phyloP scores from a whole-genome alignment of 306 rosid species.

The Gleditsia sinensis region DNA sequence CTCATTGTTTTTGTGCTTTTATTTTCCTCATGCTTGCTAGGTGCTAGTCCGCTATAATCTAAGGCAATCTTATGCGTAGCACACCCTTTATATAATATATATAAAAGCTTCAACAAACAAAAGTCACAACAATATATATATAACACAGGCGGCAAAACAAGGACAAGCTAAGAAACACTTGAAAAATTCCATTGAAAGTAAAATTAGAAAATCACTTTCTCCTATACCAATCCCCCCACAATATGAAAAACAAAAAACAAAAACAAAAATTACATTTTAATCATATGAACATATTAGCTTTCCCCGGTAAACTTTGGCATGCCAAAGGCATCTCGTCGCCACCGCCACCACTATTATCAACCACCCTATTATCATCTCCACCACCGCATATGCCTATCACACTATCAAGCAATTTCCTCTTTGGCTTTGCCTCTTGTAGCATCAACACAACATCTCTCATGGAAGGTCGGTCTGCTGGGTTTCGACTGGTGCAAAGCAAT shows the following conservation, averaged over 20 bases:
- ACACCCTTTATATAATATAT: slow-evolving; percentile 29
- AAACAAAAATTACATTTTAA: slow-evolving; percentile 7
- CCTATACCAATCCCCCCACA: slow-evolving; percentile 99
- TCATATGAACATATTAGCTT: slow-evolving; percentile 51
- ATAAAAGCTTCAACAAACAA: slow-evolving; percentile 35
- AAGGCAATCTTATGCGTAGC: background rate
- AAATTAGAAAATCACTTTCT: slow-evolving; percentile 47
- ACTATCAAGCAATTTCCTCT: slow-evolving; percentile 55
- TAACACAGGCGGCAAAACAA: slow-evolving; percentile 23
- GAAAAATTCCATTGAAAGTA: slow-evolving; percentile 52
- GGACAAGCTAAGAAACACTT: slow-evolving; percentile 35
- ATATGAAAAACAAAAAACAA: slow-evolving; percentile 39
- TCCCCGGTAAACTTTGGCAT: slow-evolving; percentile 49
- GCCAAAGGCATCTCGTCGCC: slow-evolving; percentile 53
- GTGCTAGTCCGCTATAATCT: background rate
- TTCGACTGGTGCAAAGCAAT: slow-evolving; percentile 83
- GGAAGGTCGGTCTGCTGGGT: slow-evolving; percentile 79
- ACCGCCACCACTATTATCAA: slow-evolving; percentile 21
- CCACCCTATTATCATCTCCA: background rate
- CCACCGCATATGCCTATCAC: background rate
- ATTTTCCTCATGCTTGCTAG: background rate
- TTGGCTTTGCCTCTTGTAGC: slow-evolving; percentile 85
- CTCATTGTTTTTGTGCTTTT: no score
- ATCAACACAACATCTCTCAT: slow-evolving; percentile 92
- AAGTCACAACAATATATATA: slow-evolving; percentile 35